A percentile compares a stretch with the other conserved stretches of the same genome.
These are phyloP conservation scores for Cladosporium colombiae DNA, from an alignment of 2,329 filamentous ascomycete genomes.

Conservation along the genomic window DNA sequence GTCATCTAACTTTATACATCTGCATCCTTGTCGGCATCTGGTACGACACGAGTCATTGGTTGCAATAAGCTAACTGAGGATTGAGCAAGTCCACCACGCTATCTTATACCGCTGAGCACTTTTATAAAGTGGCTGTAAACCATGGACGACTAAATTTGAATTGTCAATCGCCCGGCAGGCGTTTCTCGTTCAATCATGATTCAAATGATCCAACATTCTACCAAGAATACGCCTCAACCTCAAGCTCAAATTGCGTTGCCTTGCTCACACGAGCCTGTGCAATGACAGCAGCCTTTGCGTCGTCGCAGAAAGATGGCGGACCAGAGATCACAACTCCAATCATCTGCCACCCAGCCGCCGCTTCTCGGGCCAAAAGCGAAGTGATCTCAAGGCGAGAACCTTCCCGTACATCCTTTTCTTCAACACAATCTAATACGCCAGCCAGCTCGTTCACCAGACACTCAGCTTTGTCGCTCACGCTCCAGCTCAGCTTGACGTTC, in stretches of 20 bases:
- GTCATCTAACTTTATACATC: not conserved
- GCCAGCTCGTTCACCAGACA: not conserved
- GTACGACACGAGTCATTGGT: not conserved
- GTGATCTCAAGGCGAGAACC: not conserved
- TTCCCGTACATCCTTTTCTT: not conserved
- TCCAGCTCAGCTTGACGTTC: not conserved
- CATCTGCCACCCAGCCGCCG: not conserved
- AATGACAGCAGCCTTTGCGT: not conserved
- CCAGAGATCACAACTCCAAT: not conserved
- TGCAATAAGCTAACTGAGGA: not conserved
- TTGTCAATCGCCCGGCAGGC: not conserved
- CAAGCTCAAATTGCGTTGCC: not conserved
- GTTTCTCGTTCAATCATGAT: not conserved
- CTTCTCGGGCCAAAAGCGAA: not conserved
- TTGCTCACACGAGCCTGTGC: not conserved
- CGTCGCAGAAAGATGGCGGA: not conserved
- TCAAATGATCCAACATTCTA: not conserved
- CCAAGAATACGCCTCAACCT: constrained; percentile 1
- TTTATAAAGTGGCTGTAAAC: not conserved
- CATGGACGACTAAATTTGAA: not conserved
- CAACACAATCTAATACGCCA: not conserved
- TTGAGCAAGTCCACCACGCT: not conserved
- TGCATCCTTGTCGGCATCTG: not conserved
- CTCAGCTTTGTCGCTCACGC: not conserved
- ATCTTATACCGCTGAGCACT: not conserved